phyloP scores from a whole-genome alignment of 306 rosid species.

The Cucurbita moschata region DNA sequence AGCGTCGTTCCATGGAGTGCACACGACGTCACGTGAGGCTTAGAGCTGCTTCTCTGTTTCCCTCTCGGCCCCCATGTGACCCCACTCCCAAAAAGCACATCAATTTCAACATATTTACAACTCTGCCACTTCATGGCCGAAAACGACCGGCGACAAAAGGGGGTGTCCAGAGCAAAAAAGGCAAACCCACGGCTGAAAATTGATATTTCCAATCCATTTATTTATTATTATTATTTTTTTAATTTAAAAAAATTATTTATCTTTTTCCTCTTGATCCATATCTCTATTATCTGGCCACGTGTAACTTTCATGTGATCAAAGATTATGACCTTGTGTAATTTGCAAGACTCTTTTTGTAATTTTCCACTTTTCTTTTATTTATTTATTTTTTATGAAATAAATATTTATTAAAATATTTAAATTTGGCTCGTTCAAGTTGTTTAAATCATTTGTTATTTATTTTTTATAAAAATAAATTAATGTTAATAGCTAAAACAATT shows the following conservation, averaged over 20 bases:
- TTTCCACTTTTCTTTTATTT: background rate
- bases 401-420: background rate
- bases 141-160: background rate
- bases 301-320: background rate
- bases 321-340: background rate
- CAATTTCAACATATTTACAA: background rate
- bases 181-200: background rate
- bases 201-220: background rate
- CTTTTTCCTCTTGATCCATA: background rate
- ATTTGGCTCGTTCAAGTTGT: too few species aligned
- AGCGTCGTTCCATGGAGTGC: background rate
- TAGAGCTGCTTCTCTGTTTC: background rate
- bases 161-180: background rate
- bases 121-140: background rate
- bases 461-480: too few species aligned
- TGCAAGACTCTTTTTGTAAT: background rate
- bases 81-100: background rate
- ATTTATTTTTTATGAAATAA: background rate
- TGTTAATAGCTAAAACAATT: too few species aligned
- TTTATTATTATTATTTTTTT: too few species aligned
- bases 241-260: background rate
- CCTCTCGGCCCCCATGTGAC: background rate
- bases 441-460: too few species aligned
- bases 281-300: constrained; percentile 7
- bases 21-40: constrained; percentile 3